Evolutionary conservation across 805 yeast genomes (phyloP), one percentile per base, ranked within the genome.

Genomic region (Yarrowia sp.): DNA sequence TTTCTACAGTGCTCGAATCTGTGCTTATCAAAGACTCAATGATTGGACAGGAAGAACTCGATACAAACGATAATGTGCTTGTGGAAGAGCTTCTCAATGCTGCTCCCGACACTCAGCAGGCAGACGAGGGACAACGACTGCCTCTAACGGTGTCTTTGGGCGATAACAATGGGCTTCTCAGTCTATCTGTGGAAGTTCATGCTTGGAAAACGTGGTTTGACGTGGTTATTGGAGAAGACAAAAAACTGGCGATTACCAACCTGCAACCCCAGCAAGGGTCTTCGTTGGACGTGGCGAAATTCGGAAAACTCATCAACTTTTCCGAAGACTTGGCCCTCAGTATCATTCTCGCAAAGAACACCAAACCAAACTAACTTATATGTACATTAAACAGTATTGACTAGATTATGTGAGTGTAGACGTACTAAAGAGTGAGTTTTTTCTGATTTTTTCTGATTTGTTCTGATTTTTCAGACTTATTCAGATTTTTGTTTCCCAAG

Each of bases 1-100:
- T 71, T 0, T 53, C 58, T 9, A 66, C 66, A 14, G 67, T 73
- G 2, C 63, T 71, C 12, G 53, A 52, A 9, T 68, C 71, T 8
- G 64, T 74, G 3, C 49, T 72, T 15, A 63, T 63, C 34, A 46
- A 42, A 13, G 44, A 40, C n/a, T 42, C 67, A 3, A 49, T 43
- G 40, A 24, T 61, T 4, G 66, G 66, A 10, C 66, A 58, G 15
- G 68, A 50, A 15, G 49, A 43, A 8, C 40, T 44, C 5, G 50
- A 65, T 6, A 43, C 66, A 9, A 40, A 66, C 30, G 68, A 66
- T 19, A 42, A 42, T 14, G 67, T 58, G 13, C 42, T 58, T 8
- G 68, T 58, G 2, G 68, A 66, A n/a, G 68, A 66, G 24, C 40
- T 66, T 14, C 38, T 66, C 17, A 52, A 66, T 24, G 47, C 68